These are phyloP conservation scores for Monosporascus sp. DNA, from an alignment of 2,329 filamentous ascomycete species.

Conservation along the genomic window DNA sequence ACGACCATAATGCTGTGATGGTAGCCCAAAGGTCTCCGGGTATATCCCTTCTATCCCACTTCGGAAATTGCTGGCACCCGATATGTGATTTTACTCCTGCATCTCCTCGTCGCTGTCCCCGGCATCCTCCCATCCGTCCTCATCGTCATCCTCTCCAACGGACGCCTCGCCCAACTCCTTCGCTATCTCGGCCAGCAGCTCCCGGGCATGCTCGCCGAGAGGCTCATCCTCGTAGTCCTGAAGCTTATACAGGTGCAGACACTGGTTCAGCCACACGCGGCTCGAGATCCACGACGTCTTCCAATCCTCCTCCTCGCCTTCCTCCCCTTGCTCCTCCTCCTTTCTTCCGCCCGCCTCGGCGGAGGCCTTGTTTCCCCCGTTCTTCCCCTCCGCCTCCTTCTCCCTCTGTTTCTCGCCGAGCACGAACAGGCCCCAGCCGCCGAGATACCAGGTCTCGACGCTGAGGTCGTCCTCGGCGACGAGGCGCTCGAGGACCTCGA, in stretches of 20 bases:
- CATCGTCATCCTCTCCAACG: constrained; percentile 50
- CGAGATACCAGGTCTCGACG: constrained; percentile 94
- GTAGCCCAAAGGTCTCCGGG: neutral
- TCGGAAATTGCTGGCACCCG: neutral
- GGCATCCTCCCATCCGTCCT: constrained; percentile 41
- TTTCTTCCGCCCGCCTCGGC: constrained; percentile 53
- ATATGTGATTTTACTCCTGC: constrained; percentile 31
- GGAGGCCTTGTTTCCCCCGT: constrained; percentile 23
- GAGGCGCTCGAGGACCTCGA: constrained; percentile 77
- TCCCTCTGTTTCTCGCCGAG: constrained; percentile 63
- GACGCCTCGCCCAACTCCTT: constrained; percentile 57
- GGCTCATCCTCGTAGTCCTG: constrained; percentile 83
- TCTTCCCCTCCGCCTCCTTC: constrained; percentile 32
- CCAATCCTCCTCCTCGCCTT: constrained; percentile 44
- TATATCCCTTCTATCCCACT: neutral
- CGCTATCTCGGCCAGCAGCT: constrained; percentile 61
- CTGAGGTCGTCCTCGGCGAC: constrained; percentile 87
- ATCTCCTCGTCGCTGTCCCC: constrained; percentile 53
- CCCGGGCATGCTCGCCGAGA: constrained; percentile 67
- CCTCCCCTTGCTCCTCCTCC: constrained; percentile 34
- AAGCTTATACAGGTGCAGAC: constrained; percentile 69
- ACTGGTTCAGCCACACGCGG: constrained; percentile 76
- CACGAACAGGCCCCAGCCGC: constrained; percentile 86
- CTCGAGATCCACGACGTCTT: constrained; percentile 65
- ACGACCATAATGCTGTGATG: neutral